Conservation (phyloP, 169 alveolate genomes). For the Eimeria necatrix region DNA sequence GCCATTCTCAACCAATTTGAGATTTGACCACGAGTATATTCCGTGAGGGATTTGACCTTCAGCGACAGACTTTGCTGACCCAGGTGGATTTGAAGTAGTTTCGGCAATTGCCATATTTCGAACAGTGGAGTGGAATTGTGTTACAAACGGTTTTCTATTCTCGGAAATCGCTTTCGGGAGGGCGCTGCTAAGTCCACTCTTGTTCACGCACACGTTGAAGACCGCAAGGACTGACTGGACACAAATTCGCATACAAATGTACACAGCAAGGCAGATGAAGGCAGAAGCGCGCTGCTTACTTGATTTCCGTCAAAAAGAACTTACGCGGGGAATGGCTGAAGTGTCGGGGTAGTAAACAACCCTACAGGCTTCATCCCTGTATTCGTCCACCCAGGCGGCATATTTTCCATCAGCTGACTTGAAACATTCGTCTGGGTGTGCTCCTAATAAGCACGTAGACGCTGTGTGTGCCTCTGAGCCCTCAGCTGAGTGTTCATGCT, state of each 20-base stretch:
- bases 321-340: constrained; percentile 67
- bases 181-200: constrained; percentile 73
- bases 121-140: not conserved
- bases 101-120: not conserved
- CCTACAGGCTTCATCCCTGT: constrained; percentile 35
- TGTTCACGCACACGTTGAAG: constrained; percentile 73
- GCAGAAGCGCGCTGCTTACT: not conserved
- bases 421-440: constrained; percentile 7
- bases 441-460: constrained; percentile 8
- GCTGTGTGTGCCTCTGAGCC: not conserved
- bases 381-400: constrained; percentile 61
- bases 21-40: not conserved
- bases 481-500: not conserved
- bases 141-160: not conserved
- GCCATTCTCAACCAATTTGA: not conserved
- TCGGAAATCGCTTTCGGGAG: constrained; percentile 36
- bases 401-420: not conserved
- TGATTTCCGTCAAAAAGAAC: not conserved
- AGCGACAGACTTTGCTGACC: not conserved
- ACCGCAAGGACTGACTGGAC: constrained; percentile 50
- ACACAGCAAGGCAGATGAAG: not conserved
- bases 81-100: too few species aligned
- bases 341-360: constrained; percentile 40
- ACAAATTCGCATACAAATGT: not conserved
- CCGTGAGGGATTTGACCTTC: not conserved